Evolutionary conservation across 23 red algal species (phyloP), one percentile per base, ranked within the genome.

Genomic region (Cyanidioschyzon merolae): DNA sequence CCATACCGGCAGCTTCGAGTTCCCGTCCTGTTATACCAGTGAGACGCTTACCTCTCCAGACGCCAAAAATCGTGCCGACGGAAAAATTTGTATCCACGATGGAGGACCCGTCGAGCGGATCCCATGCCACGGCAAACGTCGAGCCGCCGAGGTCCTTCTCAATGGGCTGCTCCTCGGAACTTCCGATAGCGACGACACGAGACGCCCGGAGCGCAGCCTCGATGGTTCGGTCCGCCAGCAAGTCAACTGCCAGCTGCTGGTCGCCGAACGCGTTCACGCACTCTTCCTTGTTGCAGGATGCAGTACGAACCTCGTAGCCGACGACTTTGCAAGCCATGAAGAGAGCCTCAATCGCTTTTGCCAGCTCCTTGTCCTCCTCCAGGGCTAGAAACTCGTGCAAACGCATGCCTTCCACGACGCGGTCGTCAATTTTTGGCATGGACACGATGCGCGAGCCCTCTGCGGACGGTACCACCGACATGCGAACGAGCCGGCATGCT

Each of bases 201-300:
- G 80, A 88, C 57, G 57, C 81, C 51, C 59, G 50, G 0, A 97
- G 40, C 39, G 90, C 90, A 50, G 90, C 93, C 63, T 88, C 90
- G 58, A 97, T 97, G 26, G 87, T 83, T 82, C 90, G 90, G 79
- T 97, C 93, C 26, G 93, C 88, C 24, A 97, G 77, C 82, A 97
- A 78, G 57, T 97, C 93, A 37, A 97, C 90, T 0, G 93, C 93
- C 54, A 97, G 51, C 68, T 97, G 93, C 84, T 97, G 87, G 50
- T 97, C 93, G 30, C 93, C 93, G 82, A 97, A 97, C 84, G 90
- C 93, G 58, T 97, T 97, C 40, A 97, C 90, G 58, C 93, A 97
- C 21, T 83, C 68, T 79, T 90, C 88, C 77, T 97, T 97, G 76
- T 90, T 88, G 74, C 93, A 97, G 27, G 93, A 97, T 2, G 93